These are phyloP conservation scores for Penicillium sp. DNA, from an alignment of 2,329 filamentous ascomycete species.

Conservation along the genomic window DNA sequence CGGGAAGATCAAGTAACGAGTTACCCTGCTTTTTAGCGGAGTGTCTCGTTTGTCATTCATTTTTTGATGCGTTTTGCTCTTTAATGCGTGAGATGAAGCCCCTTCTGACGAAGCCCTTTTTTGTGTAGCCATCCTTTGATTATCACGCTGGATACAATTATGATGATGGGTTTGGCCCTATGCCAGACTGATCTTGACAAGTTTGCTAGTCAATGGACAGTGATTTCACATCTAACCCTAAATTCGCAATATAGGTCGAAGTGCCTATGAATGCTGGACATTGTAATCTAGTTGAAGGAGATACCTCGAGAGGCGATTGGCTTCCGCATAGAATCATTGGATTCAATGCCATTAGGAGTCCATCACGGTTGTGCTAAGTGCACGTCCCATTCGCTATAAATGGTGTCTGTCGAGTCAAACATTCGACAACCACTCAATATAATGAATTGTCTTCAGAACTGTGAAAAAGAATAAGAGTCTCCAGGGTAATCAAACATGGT, in stretches of 20 bases:
- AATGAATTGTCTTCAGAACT: too few relatives aligned
- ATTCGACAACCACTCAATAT: too few relatives aligned
- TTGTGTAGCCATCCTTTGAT: not conserved
- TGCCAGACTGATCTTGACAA: not conserved
- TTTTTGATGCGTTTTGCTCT: slow-evolving; percentile 7
- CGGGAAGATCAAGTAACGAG: not conserved
- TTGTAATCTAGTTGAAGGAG: not conserved
- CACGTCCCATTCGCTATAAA: too few relatives aligned
- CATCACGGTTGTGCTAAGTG: too few relatives aligned
- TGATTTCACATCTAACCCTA: not conserved
- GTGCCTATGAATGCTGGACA: not conserved
- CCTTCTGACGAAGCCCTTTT: slow-evolving; percentile 1
- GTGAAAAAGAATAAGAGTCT: too few relatives aligned
- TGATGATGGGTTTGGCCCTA: not conserved
- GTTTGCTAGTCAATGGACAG: not conserved
- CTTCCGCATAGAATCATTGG: too few relatives aligned
- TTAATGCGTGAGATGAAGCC: slow-evolving; percentile 6
- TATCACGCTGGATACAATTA: not conserved
- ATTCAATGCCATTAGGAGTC: too few relatives aligned
- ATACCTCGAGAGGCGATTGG: too few relatives aligned
- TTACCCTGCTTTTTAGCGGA: not conserved
- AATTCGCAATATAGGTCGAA: not conserved
- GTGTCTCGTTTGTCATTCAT: not conserved
- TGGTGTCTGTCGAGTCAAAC: too few relatives aligned
- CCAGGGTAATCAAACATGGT: too few relatives aligned